phyloP scores from a whole-genome alignment of 495 filamentous ascomycete species.

The Glutinoglossum americanum region DNA sequence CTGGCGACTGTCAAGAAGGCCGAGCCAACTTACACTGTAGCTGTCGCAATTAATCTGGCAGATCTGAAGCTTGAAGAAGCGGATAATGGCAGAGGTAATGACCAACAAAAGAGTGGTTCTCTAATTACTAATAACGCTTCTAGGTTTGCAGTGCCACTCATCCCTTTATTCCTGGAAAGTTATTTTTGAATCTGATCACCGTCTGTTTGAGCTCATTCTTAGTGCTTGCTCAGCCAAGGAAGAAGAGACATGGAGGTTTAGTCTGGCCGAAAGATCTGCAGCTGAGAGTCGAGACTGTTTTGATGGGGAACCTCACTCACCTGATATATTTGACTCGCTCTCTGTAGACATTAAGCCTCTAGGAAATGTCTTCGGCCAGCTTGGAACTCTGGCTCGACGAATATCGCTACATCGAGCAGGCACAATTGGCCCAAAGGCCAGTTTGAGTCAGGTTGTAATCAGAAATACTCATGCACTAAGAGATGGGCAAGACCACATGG shows the following conservation, averaged over 20 bases:
- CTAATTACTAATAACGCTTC: constrained; percentile 6
- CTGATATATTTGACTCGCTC: constrained; percentile 36
- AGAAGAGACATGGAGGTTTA: constrained; percentile 51
- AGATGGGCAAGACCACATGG: constrained; percentile 21
- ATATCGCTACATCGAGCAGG: constrained; percentile 64
- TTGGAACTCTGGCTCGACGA: constrained; percentile 47
- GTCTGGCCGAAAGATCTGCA: constrained; percentile 19
- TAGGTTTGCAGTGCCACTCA: constrained; percentile 69
- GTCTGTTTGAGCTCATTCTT: constrained; percentile 65
- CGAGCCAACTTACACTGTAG: constrained; percentile 42
- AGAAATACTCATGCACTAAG: constrained; percentile 65
- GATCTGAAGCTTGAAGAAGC: constrained; percentile 53
- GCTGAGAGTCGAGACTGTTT: not conserved
- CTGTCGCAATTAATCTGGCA: constrained; percentile 49
- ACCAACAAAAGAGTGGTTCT: not conserved
- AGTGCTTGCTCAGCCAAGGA: constrained; percentile 73
- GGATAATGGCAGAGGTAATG: constrained; percentile 64
- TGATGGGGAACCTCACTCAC: constrained; percentile 9
- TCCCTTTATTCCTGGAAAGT: constrained; percentile 85
- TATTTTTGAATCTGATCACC: constrained; percentile 56
- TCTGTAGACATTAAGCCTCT: constrained; percentile 50
- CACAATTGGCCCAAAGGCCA: constrained; percentile 38
- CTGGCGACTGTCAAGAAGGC: constrained; percentile 44
- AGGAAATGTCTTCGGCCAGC: constrained; percentile 47
- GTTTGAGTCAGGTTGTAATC: constrained; percentile 58